Conservation (phyloP, 2,329 filamentous ascomycete genomes). For the Nothophaeocryptopus gaeumannii region DNA sequence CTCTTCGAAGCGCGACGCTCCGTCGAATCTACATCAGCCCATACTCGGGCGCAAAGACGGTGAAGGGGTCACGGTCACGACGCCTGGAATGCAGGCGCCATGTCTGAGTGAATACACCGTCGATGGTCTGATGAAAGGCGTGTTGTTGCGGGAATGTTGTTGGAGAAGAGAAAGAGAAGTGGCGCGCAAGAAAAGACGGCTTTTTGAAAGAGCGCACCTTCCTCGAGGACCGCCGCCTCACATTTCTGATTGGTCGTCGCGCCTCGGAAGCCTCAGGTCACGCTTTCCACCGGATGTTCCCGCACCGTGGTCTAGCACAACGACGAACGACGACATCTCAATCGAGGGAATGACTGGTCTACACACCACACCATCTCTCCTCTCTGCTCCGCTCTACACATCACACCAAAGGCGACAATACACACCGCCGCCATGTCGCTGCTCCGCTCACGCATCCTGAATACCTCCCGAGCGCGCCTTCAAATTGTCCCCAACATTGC, state of each 20-base stretch:
- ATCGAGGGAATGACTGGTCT: background rate
- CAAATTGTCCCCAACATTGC: constrained; percentile 33
- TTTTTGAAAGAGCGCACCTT: too few relatives aligned
- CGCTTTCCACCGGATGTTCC: background rate
- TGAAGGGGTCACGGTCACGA: constrained; percentile 12
- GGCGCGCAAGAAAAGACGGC: background rate
- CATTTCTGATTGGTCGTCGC: too few relatives aligned
- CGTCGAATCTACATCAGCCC: constrained; percentile 18
- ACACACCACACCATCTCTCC: constrained; percentile 7
- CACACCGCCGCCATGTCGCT: constrained; percentile 27
- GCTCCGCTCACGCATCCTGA: constrained; percentile 32
- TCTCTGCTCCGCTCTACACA: background rate
- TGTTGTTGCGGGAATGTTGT: constrained; percentile 7
- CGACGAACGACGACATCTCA: constrained; percentile 4
- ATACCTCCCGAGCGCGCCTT: constrained; percentile 31
- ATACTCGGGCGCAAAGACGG: constrained; percentile 11
- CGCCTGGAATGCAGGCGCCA: constrained; percentile 16
- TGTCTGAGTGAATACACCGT: constrained; percentile 12
- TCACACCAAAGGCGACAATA: background rate
- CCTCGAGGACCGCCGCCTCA: too few relatives aligned
- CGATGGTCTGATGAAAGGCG: constrained; percentile 8
- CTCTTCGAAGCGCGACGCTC: constrained; percentile 14
- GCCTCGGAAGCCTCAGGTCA: too few relatives aligned
- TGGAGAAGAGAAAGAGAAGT: constrained; percentile 5
- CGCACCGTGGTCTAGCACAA: background rate